Evolutionary conservation across 202 grass and related monocot species (phyloP).

Genomic region (Zizania palustris): DNA sequence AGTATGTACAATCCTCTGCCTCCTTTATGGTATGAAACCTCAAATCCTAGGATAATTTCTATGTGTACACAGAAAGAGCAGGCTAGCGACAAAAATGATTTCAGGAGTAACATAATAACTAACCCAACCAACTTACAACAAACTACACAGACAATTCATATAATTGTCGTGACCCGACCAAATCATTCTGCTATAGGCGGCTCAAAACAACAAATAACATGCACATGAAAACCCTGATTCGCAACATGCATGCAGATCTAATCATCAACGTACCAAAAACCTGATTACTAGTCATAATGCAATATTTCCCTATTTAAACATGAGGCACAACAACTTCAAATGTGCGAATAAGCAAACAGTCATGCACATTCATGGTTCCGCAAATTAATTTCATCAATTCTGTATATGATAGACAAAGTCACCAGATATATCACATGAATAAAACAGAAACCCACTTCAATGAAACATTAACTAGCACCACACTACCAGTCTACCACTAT

Average conservation of each 20-base stretch:
- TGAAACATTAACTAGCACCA: background rate
- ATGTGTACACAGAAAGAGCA: background rate
- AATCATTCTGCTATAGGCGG: slow-evolving; percentile 9
- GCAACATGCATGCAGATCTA: slow-evolving; percentile 20
- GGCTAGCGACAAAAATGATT: background rate
- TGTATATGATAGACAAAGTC: background rate
- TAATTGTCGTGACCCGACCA: slow-evolving; percentile 1
- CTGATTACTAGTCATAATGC: background rate
- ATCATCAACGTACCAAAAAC: background rate
- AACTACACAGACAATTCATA: slow-evolving; percentile 9
- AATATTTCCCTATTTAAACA: slow-evolving; percentile 12
- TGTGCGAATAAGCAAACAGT: background rate
- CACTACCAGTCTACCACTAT: background rate
- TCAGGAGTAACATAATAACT: slow-evolving; percentile 13
- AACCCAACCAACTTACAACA: background rate
- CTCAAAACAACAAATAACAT: slow-evolving; percentile 22
- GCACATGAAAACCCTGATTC: background rate
- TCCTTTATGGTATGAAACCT: slow-evolving; percentile 26
- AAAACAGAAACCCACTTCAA: background rate
- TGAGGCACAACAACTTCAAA: slow-evolving; percentile 8
- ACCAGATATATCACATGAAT: background rate
- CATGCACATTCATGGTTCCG: background rate
- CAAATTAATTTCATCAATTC: background rate
- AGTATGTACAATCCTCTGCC: background rate
- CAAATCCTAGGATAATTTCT: background rate